Evolutionary conservation across 139 green algal species (phyloP).

Genomic region (Auxenochlorella protothecoides): DNA sequence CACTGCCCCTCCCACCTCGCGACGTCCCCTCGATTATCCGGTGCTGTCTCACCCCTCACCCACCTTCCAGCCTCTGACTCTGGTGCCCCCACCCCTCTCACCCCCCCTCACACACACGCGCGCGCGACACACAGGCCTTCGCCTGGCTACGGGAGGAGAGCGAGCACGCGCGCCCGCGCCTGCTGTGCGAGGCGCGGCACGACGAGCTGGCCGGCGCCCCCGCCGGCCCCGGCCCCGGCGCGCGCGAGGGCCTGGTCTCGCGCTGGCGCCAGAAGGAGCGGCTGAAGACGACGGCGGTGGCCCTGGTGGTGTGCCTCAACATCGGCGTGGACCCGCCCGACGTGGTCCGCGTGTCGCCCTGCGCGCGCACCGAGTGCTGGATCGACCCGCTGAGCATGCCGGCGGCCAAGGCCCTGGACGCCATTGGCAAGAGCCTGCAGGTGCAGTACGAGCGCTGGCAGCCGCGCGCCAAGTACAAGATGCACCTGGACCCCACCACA

Average conservation of each 20-base stretch:
- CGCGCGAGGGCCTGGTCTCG: conserved; percentile 15
- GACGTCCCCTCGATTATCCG: too few species aligned
- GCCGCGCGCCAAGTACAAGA: conserved; percentile 90
- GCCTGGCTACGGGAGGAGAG: too few species aligned
- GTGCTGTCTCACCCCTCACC: too few species aligned
- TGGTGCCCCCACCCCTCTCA: neutral
- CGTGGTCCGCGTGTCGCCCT: conserved; percentile 94
- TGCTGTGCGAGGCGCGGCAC: conserved; percentile 17
- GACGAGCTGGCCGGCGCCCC: neutral
- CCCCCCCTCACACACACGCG: neutral
- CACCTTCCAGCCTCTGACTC: too few species aligned
- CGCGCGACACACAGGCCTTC: too few species aligned
- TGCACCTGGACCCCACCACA: conserved; percentile 91
- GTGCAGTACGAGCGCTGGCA: conserved; percentile 99
- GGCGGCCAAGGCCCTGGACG: conserved; percentile 86
- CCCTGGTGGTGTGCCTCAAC: conserved; percentile 96
- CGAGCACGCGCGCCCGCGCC: neutral
- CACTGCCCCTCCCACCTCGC: neutral
- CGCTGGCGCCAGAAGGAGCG: conserved; percentile 85
- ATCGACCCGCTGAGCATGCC: conserved; percentile 89
- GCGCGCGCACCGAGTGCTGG: conserved; percentile 89
- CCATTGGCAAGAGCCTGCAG: conserved; percentile 96
- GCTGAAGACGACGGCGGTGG: conserved; percentile 83
- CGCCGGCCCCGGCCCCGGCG: neutral
- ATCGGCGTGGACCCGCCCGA: conserved; percentile 98